Base-by-base conservation (phyloP, 2,329 filamentous ascomycete species). In the Biscogniauxia mediterranea region DNA sequence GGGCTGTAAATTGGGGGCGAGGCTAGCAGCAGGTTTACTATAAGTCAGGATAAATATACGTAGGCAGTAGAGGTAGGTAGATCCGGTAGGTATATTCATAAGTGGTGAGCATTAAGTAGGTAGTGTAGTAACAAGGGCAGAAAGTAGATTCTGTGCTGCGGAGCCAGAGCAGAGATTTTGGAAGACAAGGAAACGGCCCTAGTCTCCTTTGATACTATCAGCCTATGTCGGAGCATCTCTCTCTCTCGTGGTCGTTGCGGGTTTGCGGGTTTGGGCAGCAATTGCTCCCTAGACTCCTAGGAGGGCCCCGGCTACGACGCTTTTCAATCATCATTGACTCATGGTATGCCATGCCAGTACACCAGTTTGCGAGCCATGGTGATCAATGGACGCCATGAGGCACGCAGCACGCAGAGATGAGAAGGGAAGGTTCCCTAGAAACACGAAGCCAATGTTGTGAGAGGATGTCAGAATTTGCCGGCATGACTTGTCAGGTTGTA, bases 251-350 rank as follows among this genome's bases (percentile, higher is more conserved):
- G 63, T 67, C 57, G 67, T 54, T 72, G 70, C 71, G 64, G 23
- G 23, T 23, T 54, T 72, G 70, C 71, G 64, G 70, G 70, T 69
- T 78, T 77, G 76, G 77, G 76, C 76, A 78, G 74, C 77, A 78
- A 78, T 75, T 46, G 64, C 64, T 64, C 65, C 54, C 62, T 62
- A 19, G 42, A 72, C 71, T 75, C 71, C 73, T 64, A 69, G 70
- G 69, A 70, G 68, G 69, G 3, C 73, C 71, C 75, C 71, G 69
- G 67, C 65, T 67, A 64, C 52, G 58, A 65, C 68, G 55, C 61
- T 61, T 61, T 60, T 60, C 62, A 67, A 61, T 68, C 67, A 68
- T 68, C 68, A 62, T 62, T 59, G 64, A 64, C 62, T 65, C 59
- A 69, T 68, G 68, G 65, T 64, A 61, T 58, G 64, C 67, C 67